Evolutionary conservation across 164 flowering plant genomes (phyloP).

Genomic region (Magnolia kwangsiensis): DNA sequence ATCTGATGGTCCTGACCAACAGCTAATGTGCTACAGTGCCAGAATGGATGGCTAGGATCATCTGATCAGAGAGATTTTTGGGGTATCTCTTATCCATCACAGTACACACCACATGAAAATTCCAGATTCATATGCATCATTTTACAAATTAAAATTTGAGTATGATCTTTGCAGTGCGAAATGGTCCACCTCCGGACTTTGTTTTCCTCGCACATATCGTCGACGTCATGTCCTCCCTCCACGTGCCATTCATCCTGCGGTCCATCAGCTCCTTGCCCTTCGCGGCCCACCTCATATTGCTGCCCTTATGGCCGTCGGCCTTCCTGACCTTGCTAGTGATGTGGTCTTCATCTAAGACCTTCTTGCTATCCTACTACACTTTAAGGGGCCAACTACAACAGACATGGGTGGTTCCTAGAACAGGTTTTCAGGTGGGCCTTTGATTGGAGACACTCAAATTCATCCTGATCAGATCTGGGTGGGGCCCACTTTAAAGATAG

Average conservation of each 20-base stretch:
- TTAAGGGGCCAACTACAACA: constrained; percentile 59
- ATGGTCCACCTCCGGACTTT: constrained; percentile 57
- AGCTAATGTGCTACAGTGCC: too few species aligned
- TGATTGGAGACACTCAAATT: neutral
- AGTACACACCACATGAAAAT: too few species aligned
- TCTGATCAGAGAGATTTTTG: too few species aligned
- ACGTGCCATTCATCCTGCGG: constrained; percentile 59
- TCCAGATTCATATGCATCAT: too few species aligned
- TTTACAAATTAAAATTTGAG: too few species aligned
- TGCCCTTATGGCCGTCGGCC: constrained; percentile 53
- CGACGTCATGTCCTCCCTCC: constrained; percentile 60
- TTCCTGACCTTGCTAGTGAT: constrained; percentile 43
- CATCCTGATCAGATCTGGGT: neutral
- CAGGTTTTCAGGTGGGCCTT: constrained; percentile 75
- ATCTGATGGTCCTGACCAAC: too few species aligned
- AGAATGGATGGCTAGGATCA: too few species aligned
- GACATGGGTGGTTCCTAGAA: constrained; percentile 82
- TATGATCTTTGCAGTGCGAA: constrained; percentile 34
- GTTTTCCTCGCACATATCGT: constrained; percentile 86
- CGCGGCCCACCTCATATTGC: constrained; percentile 33
- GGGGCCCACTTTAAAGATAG: neutral
- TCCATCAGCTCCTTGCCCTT: constrained; percentile 56
- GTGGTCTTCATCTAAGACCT: constrained; percentile 74
- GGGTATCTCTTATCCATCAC: too few species aligned
- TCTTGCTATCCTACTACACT: constrained; percentile 50